Evolutionary conservation across 2,329 filamentous ascomycete species (phyloP).

Genomic region (Sporothrix globosa): DNA sequence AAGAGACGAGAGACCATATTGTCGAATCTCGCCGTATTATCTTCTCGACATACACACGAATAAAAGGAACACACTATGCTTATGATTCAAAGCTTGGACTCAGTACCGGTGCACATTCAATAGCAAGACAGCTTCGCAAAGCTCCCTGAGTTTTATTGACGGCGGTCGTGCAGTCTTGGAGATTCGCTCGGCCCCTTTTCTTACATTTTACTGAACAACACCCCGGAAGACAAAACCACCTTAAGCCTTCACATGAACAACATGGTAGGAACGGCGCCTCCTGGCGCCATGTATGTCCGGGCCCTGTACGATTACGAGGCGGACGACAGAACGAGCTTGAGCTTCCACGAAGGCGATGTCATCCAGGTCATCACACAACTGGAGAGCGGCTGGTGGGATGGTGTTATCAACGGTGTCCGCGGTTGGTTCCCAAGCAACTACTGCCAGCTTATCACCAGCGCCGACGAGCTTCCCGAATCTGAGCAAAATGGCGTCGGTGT

Average conservation of each 20-base stretch:
- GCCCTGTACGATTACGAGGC: slow-evolving; percentile 98
- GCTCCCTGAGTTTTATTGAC: slow-evolving; percentile 11
- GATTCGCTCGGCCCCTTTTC: background rate
- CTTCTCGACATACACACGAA: no score
- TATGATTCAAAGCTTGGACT: slow-evolving; percentile 55
- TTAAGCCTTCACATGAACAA: slow-evolving; percentile 58
- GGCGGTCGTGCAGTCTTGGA: slow-evolving; percentile 6
- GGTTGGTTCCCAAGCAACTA: slow-evolving; percentile 99
- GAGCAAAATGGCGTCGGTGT: slow-evolving; percentile 58
- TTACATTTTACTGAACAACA: background rate
- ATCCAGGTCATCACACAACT: slow-evolving; percentile 98
- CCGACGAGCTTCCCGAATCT: slow-evolving; percentile 70
- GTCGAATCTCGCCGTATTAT: no score
- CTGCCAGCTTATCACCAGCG: slow-evolving; percentile 80
- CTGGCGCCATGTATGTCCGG: slow-evolving; percentile 82
- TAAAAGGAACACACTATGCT: slow-evolving; percentile 61
- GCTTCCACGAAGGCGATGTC: slow-evolving; percentile 94
- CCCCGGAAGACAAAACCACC: background rate
- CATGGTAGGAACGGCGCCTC: slow-evolving; percentile 61
- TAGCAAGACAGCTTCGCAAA: slow-evolving; percentile 18
- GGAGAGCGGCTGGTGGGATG: slow-evolving; percentile 99
- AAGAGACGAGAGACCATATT: no score
- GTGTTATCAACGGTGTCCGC: slow-evolving; percentile 92
- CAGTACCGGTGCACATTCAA: slow-evolving; percentile 45
- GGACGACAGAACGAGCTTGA: slow-evolving; percentile 94